Evolutionary conservation across 2,329 filamentous ascomycete genomes (phyloP).

Genomic region (Aspergillus pseudoviridinutans): DNA sequence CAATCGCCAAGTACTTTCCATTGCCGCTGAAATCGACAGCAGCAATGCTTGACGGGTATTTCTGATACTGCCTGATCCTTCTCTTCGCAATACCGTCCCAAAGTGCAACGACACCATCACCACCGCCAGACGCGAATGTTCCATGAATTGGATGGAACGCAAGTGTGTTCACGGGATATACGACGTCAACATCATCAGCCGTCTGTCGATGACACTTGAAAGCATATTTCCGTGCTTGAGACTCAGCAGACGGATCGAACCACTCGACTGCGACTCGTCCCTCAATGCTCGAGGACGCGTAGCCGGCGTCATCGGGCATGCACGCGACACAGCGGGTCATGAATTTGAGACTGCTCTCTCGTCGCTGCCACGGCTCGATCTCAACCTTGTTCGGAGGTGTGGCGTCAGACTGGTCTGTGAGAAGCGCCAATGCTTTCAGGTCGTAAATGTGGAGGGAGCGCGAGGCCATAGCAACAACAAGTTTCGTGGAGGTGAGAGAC

Average conservation of each 20-base stretch:
- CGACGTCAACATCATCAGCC: constrained; percentile 66
- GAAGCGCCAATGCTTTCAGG: constrained; percentile 60
- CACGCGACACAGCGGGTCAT: constrained; percentile 89
- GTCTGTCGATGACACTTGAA: constrained; percentile 96
- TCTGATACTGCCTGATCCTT: constrained; percentile 83
- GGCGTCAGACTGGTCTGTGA: constrained; percentile 47
- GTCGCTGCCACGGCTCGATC: constrained; percentile 81
- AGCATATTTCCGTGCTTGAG: constrained; percentile 89
- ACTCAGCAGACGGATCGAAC: constrained; percentile 86
- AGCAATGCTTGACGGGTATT: constrained; percentile 73
- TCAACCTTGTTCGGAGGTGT: constrained; percentile 42
- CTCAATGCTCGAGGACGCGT: constrained; percentile 88
- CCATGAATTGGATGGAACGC: constrained; percentile 79
- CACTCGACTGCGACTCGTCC: constrained; percentile 95
- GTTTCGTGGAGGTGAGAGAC: constrained; percentile 70
- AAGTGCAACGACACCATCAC: constrained; percentile 84
- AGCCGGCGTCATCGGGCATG: constrained; percentile 95
- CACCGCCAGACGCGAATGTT: constrained; percentile 85
- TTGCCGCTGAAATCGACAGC: constrained; percentile 72
- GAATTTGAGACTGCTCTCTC: constrained; percentile 93
- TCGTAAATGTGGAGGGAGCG: constrained; percentile 95
- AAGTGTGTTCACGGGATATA: constrained; percentile 87
- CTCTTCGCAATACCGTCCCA: constrained; percentile 93
- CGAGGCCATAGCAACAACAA: constrained; percentile 93
- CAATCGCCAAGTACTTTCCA: constrained; percentile 74